These are phyloP conservation scores for Spiromastix sp. DNA, from an alignment of 2,329 filamentous ascomycete species.

Conservation along the genomic window DNA sequence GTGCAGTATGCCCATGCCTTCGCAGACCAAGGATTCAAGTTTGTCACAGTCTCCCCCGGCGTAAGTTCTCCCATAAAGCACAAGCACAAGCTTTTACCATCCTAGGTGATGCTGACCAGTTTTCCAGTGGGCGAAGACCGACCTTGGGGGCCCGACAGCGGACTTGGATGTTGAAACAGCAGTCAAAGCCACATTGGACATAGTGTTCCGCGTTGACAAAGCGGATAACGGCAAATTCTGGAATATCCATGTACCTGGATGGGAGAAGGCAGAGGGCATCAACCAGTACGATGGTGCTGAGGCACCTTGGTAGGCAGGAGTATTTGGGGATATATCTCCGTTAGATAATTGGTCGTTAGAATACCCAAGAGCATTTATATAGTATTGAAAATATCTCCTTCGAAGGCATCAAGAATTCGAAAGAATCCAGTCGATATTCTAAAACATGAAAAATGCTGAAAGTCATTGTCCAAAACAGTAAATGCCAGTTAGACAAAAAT, in stretches of 20 bases:
- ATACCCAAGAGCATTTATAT: too few species aligned
- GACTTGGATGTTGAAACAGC: slow-evolving; percentile 29
- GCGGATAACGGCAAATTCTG: slow-evolving; percentile 38
- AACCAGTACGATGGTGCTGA: slow-evolving; percentile 20
- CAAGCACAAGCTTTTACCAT: background rate
- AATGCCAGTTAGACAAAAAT: too few species aligned
- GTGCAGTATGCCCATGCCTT: too few species aligned
- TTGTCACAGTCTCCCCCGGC: slow-evolving; percentile 35
- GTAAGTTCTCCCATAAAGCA: slow-evolving; percentile 21
- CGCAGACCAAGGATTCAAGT: too few species aligned
- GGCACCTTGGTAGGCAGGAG: slow-evolving; percentile 18
- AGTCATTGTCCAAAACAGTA: too few species aligned
- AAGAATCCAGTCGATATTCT: too few species aligned
- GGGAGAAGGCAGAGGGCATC: slow-evolving; percentile 20
- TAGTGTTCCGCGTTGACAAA: slow-evolving; percentile 33
- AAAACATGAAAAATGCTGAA: too few species aligned
- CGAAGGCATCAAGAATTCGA: too few species aligned
- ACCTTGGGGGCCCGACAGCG: slow-evolving; percentile 27
- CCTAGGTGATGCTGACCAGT: background rate
- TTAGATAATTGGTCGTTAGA: too few species aligned
- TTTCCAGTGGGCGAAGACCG: slow-evolving; percentile 33
- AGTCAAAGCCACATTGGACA: slow-evolving; percentile 25
- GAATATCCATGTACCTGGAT: slow-evolving; percentile 24
- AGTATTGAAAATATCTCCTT: too few species aligned
- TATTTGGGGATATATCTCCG: too few species aligned